A percentile compares a stretch with the other conserved stretches of the same genome.
phyloP scores from a whole-genome alignment of 179 eudicot species.

The Spergularia azorica region DNA sequence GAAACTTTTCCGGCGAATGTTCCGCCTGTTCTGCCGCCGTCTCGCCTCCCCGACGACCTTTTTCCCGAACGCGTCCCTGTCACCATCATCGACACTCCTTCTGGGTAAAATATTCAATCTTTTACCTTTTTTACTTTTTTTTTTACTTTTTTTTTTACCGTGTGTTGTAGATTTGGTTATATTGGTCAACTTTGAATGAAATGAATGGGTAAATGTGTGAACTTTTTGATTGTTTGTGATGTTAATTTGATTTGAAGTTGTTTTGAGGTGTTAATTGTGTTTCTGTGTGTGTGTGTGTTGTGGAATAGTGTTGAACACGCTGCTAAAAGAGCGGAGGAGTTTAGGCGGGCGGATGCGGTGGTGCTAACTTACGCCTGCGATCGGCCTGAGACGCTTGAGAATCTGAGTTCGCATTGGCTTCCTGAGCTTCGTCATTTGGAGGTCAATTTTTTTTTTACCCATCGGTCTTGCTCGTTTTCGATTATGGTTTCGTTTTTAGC shows the following conservation, averaged over 20 bases:
- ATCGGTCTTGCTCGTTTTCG: not conserved
- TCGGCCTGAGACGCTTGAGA: slow-evolving; percentile 76
- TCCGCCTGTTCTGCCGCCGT: slow-evolving; percentile 80
- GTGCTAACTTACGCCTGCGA: slow-evolving; percentile 95
- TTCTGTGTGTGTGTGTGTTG: not conserved
- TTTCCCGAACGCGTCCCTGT: slow-evolving; percentile 87
- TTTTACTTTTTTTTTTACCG: not conserved
- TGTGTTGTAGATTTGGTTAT: not conserved
- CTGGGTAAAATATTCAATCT: slow-evolving; percentile 43
- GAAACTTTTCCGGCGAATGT: slow-evolving; percentile 72
- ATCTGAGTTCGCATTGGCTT: slow-evolving; percentile 86
- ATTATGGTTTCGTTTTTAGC: not conserved
- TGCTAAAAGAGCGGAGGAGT: slow-evolving; percentile 74
- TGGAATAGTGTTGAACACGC: slow-evolving; percentile 63
- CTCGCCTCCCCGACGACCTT: slow-evolving; percentile 76
- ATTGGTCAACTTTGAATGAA: no score
- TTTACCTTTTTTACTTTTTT: not conserved
- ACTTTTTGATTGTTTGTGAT: not conserved
- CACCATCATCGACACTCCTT: slow-evolving; percentile 83
- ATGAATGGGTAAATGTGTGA: not conserved
- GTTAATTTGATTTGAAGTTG: not conserved
- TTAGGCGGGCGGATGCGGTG: slow-evolving; percentile 87
- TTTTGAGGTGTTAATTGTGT: not conserved
- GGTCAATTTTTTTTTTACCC: slow-evolving; percentile 37
- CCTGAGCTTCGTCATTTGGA: slow-evolving; percentile 88